Conservation (phyloP, 371 early-diverging fungal species). For the Chytridiales sp. region DNA sequence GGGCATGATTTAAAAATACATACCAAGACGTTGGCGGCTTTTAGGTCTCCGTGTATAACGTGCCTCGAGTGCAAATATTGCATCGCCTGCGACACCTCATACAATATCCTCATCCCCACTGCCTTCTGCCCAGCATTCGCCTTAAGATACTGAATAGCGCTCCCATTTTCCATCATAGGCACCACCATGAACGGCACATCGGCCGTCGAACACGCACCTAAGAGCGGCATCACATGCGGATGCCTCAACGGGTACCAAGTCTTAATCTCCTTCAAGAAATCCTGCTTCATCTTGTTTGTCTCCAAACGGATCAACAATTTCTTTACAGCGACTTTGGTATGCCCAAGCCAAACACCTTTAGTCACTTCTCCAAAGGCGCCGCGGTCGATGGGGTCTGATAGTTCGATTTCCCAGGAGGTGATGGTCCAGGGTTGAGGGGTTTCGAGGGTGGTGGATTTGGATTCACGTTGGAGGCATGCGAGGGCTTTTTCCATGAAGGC, state of each 20-base stretch:
- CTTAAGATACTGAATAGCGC: constrained; percentile 31
- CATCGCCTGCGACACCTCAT: constrained; percentile 30
- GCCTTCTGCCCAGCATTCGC: neutral
- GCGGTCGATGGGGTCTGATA: constrained; percentile 23
- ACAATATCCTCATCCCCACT: constrained; percentile 12
- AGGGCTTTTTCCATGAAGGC: constrained; percentile 34
- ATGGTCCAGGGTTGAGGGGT: constrained; percentile 27
- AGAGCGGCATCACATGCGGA: constrained; percentile 36
- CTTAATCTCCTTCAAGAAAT: constrained; percentile 32
- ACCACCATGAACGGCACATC: constrained; percentile 40
- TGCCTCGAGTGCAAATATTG: constrained; percentile 29
- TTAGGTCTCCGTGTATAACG: constrained; percentile 41
- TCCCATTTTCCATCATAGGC: constrained; percentile 35
- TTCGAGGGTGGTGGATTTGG: constrained; percentile 3
- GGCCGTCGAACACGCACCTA: constrained; percentile 39
- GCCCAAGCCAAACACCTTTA: constrained; percentile 29
- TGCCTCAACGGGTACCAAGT: constrained; percentile 35
- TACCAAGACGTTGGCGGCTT: constrained; percentile 38
- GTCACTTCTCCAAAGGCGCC: constrained; percentile 38
- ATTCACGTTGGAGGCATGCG: constrained; percentile 21
- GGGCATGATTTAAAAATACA: neutral
- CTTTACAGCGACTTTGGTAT: constrained; percentile 32
- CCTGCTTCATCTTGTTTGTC: constrained; percentile 19
- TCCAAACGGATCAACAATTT: constrained; percentile 23
- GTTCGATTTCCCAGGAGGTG: constrained; percentile 36